Evolutionary conservation across 345 rosid species (phyloP).

Genomic region (Ceriops decandra): DNA sequence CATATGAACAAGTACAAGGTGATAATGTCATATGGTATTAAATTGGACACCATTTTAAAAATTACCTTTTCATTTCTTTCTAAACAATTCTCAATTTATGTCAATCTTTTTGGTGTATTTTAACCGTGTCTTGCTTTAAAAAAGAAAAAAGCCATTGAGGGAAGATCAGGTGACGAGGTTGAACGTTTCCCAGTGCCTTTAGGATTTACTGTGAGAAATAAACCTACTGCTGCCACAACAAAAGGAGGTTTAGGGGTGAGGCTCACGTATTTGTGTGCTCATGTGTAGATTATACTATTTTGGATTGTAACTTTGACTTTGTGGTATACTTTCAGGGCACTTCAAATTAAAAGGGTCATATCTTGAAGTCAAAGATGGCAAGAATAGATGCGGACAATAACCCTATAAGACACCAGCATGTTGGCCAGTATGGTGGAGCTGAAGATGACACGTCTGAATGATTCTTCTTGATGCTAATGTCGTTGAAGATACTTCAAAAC

Average conservation of each 20-base stretch:
- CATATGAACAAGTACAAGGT: conserved; percentile 52
- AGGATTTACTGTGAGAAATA: conserved; percentile 63
- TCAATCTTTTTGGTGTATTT: not conserved
- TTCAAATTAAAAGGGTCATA: conserved; percentile 41
- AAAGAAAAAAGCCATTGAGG: conserved; percentile 83
- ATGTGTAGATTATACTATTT: not conserved
- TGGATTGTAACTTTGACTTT: conserved; percentile 12
- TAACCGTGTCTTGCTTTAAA: conserved; percentile 42
- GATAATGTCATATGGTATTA: conserved; percentile 70
- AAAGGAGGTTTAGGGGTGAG: conserved; percentile 76
- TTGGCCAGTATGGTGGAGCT: conserved; percentile 52
- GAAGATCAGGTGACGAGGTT: conserved; percentile 73
- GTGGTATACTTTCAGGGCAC: conserved; percentile 40
- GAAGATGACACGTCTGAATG: conserved; percentile 77
- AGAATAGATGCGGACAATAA: conserved; percentile 44
- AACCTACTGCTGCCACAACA: conserved; percentile 50
- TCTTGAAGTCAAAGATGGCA: conserved; percentile 46
- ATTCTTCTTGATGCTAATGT: no score
- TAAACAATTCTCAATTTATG: not conserved
- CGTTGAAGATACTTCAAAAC: not conserved
- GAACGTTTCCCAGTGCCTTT: conserved; percentile 87
- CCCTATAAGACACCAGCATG: conserved; percentile 41
- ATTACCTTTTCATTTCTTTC: not conserved
- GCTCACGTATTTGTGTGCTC: conserved; percentile 9
- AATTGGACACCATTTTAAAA: not conserved